Evolutionary conservation across 495 filamentous ascomycete species (phyloP).

Genomic region (Stereocaulon alpinum): DNA sequence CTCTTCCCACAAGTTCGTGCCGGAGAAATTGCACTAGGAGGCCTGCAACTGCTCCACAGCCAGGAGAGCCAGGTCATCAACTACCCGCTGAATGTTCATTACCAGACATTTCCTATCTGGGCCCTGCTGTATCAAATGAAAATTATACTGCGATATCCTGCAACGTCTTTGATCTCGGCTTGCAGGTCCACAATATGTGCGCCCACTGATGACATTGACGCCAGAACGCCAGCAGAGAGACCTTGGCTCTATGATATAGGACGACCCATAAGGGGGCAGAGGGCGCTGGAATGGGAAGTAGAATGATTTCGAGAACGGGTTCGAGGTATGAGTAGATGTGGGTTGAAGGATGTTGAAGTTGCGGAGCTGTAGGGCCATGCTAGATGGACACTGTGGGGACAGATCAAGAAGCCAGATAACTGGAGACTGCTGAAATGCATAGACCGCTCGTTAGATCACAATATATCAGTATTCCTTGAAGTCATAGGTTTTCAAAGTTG

Average conservation of each 20-base stretch:
- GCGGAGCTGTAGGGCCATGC: background rate
- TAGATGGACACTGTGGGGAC: constrained; percentile 6
- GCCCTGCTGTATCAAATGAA: background rate
- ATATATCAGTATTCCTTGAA: too few species aligned
- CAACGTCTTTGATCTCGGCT: constrained; percentile 14
- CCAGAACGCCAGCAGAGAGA: background rate
- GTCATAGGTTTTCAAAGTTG: too few species aligned
- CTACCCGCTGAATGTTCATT: background rate
- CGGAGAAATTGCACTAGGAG: background rate
- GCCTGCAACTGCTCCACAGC: background rate
- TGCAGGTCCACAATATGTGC: constrained; percentile 5
- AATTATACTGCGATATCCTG: background rate
- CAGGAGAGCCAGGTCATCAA: background rate
- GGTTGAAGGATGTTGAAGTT: constrained; percentile 8
- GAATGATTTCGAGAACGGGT: constrained; percentile 4
- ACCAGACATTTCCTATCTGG: constrained; percentile 8
- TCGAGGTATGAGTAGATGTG: constrained; percentile 7
- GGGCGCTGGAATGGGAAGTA: constrained; percentile 12
- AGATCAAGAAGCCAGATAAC: constrained; percentile 2
- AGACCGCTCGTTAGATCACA: background rate
- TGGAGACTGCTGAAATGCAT: background rate
- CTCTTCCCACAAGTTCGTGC: background rate
- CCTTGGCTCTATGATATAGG: background rate
- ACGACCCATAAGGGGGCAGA: background rate
- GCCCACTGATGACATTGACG: background rate